Conservation (phyloP, 106 monocot species). For the Apostasia shenzhenica region DNA sequence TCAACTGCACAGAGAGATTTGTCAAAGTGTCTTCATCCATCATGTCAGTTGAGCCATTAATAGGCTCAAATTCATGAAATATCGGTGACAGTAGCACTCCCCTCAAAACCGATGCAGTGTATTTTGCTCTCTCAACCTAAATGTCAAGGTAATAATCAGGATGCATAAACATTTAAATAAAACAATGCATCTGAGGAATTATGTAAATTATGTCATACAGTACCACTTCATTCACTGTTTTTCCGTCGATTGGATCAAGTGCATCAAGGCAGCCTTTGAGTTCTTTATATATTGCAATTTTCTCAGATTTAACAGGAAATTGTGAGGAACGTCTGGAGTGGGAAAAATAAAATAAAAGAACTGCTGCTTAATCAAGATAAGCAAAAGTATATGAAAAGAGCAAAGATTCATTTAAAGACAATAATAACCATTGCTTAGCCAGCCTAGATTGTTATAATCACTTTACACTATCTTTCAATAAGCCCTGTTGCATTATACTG, state of each 20-base stretch:
- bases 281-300: conserved; percentile 51
- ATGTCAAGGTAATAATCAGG: conserved; percentile 16
- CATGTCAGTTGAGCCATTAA: conserved; percentile 51
- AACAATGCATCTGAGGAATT: neutral
- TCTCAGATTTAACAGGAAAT: conserved; percentile 49
- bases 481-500: too few species aligned
- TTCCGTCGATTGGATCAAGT: conserved; percentile 51
- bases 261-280: conserved; percentile 66
- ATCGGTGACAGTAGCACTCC: conserved; percentile 48
- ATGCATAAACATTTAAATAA: neutral
- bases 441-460: too few species aligned
- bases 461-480: too few species aligned
- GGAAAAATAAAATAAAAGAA: neutral
- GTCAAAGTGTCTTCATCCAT: conserved; percentile 88
- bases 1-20: conserved; percentile 52
- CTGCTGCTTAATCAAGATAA: neutral
- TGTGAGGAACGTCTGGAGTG: conserved; percentile 32
- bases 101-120: conserved; percentile 52
- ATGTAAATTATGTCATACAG: neutral
- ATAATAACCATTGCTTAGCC: too few species aligned
- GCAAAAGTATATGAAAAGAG: neutral
- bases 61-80: conserved; percentile 48
- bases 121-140: conserved; percentile 62
- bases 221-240: conserved; percentile 71
- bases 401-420: too few species aligned